phyloP scores from a whole-genome alignment of 2,329 filamentous ascomycete species.

The Leptographium radiaticola region DNA sequence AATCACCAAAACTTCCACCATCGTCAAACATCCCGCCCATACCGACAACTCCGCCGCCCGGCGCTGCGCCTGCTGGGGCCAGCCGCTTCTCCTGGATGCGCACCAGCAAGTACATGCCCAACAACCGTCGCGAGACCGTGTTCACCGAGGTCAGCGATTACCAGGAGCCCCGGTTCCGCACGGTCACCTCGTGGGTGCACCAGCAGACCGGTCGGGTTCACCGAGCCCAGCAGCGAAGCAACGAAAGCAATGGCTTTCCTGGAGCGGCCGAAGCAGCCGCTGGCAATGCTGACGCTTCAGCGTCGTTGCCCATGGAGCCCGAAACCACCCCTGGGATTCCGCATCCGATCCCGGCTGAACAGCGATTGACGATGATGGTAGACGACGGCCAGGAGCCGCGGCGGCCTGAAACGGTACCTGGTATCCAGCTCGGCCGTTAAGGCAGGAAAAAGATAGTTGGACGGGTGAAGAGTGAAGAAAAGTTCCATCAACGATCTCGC shows the following conservation, averaged over 20 bases:
- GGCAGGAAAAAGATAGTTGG: too few relatives aligned
- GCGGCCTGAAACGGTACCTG: constrained; percentile 20
- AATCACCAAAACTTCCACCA: constrained; percentile 4
- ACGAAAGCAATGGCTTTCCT: not conserved
- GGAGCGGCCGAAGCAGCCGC: not conserved
- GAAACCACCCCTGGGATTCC: constrained; percentile 15
- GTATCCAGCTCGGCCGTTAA: not conserved
- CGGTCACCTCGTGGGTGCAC: constrained; percentile 50
- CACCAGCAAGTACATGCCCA: not conserved
- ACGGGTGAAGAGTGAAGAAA: not conserved
- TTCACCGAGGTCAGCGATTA: constrained; percentile 42
- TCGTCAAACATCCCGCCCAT: not conserved
- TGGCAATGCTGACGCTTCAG: not conserved
- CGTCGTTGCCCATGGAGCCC: not conserved
- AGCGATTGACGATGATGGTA: constrained; percentile 36
- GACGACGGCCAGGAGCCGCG: constrained; percentile 34
- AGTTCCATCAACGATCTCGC: not conserved
- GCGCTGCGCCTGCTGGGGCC: constrained; percentile 8
- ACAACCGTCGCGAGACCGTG: constrained; percentile 31
- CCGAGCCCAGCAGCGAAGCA: constrained; percentile 27
- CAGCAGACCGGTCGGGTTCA: constrained; percentile 46
- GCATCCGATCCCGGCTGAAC: constrained; percentile 28
- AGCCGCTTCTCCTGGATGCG: constrained; percentile 11
- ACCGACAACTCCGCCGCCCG: not conserved
- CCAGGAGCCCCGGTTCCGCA: constrained; percentile 40